Percentiles rank a stretch among this genome's conserved stretches.
These are phyloP conservation scores for Opeltia flavorubescens DNA, from an alignment of 495 filamentous ascomycete genomes.

Conservation along the genomic window DNA sequence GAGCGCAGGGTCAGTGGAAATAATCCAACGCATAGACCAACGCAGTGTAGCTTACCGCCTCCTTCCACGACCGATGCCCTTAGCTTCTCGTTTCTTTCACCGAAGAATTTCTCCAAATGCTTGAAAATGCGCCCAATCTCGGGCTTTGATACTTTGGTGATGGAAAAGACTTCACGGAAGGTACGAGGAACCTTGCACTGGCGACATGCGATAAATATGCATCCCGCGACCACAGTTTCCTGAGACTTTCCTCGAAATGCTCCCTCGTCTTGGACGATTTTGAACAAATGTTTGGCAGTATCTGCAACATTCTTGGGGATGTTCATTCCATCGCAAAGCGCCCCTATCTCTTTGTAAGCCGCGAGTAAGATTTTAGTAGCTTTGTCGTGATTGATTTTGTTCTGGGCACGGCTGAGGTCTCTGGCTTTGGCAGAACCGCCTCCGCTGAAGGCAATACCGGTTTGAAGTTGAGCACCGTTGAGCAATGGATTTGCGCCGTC, in stretches of 20 bases:
- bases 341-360: conserved; percentile 81
- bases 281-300: conserved; percentile 86
- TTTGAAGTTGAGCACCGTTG: conserved; percentile 86
- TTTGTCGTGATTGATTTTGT: conserved; percentile 75
- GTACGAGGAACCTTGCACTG: conserved; percentile 75
- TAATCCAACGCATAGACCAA: not conserved
- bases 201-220: conserved; percentile 94
- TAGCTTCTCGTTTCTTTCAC: conserved; percentile 39
- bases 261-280: conserved; percentile 80
- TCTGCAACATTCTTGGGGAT: conserved; percentile 69
- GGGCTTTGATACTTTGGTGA: conserved; percentile 92
- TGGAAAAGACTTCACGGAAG: conserved; percentile 79
- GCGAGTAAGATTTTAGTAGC: conserved; percentile 60
- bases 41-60: conserved; percentile 26
- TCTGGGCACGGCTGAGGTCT: conserved; percentile 78
- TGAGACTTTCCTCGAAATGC: conserved; percentile 90
- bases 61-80: conserved; percentile 31
- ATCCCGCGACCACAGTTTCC: conserved; percentile 86
- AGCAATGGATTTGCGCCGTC: conserved; percentile 76
- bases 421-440: conserved; percentile 50
- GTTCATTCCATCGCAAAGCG: conserved; percentile 71
- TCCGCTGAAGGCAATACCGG: conserved; percentile 66
- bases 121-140: conserved; percentile 97
- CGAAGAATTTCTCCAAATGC: conserved; percentile 73
- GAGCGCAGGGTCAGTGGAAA: not conserved